Conservation (phyloP, 495 filamentous ascomycete genomes). For the Xylaria grammica region DNA sequence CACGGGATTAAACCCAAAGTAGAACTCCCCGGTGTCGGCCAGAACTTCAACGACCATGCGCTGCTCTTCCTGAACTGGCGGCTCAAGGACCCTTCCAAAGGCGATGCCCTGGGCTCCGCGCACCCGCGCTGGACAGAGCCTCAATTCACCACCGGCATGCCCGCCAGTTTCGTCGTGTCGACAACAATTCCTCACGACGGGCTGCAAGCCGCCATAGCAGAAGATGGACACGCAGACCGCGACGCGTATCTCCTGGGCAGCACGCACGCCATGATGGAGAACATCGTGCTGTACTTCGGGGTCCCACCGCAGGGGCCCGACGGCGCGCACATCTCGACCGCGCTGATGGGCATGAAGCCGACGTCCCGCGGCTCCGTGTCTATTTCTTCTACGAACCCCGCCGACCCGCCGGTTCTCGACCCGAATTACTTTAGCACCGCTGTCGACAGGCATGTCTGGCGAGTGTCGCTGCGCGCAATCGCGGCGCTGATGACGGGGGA, state of each 20-base stretch:
- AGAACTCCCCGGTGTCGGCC: conserved; percentile 54
- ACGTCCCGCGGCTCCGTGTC: conserved; percentile 29
- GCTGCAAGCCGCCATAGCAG: conserved; percentile 34
- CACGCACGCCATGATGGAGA: conserved; percentile 17
- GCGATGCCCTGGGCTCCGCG: conserved; percentile 33
- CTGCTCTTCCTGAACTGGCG: conserved; percentile 41
- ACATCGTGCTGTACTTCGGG: conserved; percentile 16
- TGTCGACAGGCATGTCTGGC: conserved; percentile 19
- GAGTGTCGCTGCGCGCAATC: too few species aligned
- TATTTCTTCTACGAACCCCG: conserved; percentile 28
- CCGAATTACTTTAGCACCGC: conserved; percentile 27
- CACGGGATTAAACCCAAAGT: conserved; percentile 52
- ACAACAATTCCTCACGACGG: conserved; percentile 26
- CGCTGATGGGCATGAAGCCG: conserved; percentile 11
- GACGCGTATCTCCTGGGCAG: conserved; percentile 17
- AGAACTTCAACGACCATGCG: conserved; percentile 42
- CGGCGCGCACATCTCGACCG: not conserved
- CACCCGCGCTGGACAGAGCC: conserved; percentile 37
- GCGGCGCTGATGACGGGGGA: too few species aligned
- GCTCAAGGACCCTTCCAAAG: conserved; percentile 38
- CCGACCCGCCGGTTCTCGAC: conserved; percentile 30
- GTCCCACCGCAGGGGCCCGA: conserved; percentile 12
- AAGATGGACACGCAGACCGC: conserved; percentile 30
- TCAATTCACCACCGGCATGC: conserved; percentile 37
- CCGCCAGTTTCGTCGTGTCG: conserved; percentile 38